These are phyloP conservation scores for Mollisia scopiformis DNA, from an alignment of 2,329 filamentous ascomycete species.

Conservation along the genomic window DNA sequence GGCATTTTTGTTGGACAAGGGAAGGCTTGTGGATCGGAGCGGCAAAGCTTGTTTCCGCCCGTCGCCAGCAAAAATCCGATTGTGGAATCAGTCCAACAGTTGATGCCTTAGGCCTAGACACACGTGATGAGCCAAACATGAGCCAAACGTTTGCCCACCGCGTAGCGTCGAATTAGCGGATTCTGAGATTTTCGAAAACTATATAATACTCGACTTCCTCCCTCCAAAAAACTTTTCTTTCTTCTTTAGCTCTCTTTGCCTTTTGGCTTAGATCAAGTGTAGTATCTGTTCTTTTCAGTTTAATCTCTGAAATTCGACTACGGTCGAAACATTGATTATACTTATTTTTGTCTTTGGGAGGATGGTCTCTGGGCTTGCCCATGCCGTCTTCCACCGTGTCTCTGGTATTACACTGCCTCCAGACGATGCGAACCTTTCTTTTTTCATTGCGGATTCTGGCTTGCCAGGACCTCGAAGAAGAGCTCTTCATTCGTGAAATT, in stretches of 20 bases:
- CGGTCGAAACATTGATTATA: conserved; percentile 76
- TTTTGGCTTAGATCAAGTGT: conserved; percentile 17
- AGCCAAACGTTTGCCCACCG: too few relatives aligned
- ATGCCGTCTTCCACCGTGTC: conserved; percentile 69
- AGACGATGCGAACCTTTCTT: conserved; percentile 64
- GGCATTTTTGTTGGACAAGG: too few relatives aligned
- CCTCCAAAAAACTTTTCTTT: background rate
- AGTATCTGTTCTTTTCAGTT: conserved; percentile 86
- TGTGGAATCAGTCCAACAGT: too few relatives aligned
- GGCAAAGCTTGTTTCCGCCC: too few relatives aligned
- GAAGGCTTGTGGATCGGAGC: too few relatives aligned
- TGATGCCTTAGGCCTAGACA: too few relatives aligned
- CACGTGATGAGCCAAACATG: too few relatives aligned
- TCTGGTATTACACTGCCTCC: conserved; percentile 76
- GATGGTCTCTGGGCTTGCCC: conserved; percentile 72
- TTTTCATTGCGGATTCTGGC: conserved; percentile 60
- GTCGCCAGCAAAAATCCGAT: too few relatives aligned
- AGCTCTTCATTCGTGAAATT: conserved; percentile 18
- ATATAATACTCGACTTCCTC: background rate
- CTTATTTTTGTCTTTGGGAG: conserved; percentile 70
- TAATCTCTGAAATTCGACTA: conserved; percentile 89
- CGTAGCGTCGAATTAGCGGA: too few relatives aligned
- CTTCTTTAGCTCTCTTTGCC: conserved; percentile 11
- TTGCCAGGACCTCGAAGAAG: conserved; percentile 62
- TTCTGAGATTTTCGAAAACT: too few relatives aligned